Evolutionary conservation across 2,329 filamentous ascomycete genomes (phyloP).

Genomic region (Epichloe elymi): DNA sequence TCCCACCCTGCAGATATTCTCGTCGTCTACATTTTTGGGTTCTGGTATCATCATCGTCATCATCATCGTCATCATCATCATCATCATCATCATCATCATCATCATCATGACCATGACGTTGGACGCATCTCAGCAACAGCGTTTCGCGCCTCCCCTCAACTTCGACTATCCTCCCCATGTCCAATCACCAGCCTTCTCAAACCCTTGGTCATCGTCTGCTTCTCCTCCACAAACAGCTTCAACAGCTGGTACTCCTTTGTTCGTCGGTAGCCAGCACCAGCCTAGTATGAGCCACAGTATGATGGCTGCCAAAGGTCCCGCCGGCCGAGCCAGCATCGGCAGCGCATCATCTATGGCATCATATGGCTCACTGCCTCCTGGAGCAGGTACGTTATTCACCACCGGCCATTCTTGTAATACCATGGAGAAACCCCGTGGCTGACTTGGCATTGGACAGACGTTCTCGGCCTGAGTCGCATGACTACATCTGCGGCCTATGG

Average conservation of each 20-base stretch:
- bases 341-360: conserved; percentile 50
- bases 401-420: not conserved
- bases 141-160: conserved; percentile 58
- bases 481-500: conserved; percentile 53
- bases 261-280: conserved; percentile 39
- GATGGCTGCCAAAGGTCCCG: conserved; percentile 30
- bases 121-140: conserved; percentile 67
- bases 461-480: conserved; percentile 54
- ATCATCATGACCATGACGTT: conserved; percentile 86
- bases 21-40: not conserved
- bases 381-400: conserved; percentile 44
- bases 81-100: conserved; percentile 36
- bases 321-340: conserved; percentile 44
- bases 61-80: conserved; percentile 23
- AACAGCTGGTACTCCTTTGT: conserved; percentile 47
- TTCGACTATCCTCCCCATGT: conserved; percentile 55
- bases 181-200: conserved; percentile 66
- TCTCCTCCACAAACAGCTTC: conserved; percentile 30
- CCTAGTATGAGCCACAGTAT: conserved; percentile 41
- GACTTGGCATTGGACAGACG: conserved; percentile 41
- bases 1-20: not conserved
- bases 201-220: conserved; percentile 65
- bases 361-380: conserved; percentile 57
- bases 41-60: not conserved
- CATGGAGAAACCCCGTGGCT: conserved; percentile 38